Conservation (phyloP, 129 eudicot genomes). For the Lonicera japonica region DNA sequence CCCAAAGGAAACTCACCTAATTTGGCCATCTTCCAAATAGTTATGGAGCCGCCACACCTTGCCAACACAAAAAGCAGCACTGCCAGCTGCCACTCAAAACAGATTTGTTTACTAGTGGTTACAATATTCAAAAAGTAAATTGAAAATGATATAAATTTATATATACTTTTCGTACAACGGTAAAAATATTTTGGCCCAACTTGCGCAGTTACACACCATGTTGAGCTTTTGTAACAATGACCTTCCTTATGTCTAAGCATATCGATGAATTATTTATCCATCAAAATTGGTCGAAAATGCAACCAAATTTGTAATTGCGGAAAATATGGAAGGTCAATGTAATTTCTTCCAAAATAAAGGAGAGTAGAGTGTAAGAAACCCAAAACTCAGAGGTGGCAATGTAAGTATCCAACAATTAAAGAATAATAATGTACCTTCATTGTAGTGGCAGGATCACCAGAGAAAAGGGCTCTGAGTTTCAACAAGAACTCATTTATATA, state of each 20-base stretch:
- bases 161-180: no score
- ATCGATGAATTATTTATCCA: no score
- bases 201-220: no score
- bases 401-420: neutral
- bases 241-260: no score
- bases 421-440: slow-evolving; percentile 55
- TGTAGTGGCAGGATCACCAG: slow-evolving; percentile 91
- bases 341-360: neutral
- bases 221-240: no score
- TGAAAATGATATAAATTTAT: no score
- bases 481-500: slow-evolving; percentile 71
- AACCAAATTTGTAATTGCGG: no score
- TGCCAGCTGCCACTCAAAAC: slow-evolving; percentile 59
- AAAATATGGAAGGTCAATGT: neutral
- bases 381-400: neutral
- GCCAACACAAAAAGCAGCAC: slow-evolving; percentile 90
- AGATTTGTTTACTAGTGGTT: slow-evolving; percentile 12
- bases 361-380: neutral
- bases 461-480: slow-evolving; percentile 78
- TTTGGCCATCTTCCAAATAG: slow-evolving; percentile 92
- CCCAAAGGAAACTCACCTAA: slow-evolving; percentile 45
- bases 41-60: slow-evolving; percentile 86
- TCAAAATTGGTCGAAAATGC: no score
- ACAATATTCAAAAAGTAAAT: neutral
- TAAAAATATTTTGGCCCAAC: no score